Evolutionary conservation across 1,139 yeast species (phyloP), one percentile per base, ranked within the genome.

Genomic region (Meyerozyma guilliermondii): DNA sequence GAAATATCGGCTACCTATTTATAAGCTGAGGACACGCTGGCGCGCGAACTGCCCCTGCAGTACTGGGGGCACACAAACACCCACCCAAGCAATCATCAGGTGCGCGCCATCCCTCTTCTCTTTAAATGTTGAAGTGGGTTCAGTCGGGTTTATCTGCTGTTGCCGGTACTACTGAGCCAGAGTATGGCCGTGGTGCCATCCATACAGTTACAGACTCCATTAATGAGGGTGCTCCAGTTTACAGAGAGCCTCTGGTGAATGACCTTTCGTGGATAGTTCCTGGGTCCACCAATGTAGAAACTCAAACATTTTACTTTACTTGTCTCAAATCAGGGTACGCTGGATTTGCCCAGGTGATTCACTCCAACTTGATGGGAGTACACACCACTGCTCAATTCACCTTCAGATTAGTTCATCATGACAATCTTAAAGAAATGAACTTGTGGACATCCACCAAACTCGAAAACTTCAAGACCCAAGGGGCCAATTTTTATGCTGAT

Each of bases 81-180:
- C 35, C 20, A 11, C 20, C n/a, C 11, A 30, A 17, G 36, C 13
- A 16, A 20, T 9, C 23, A 13, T 33, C 17, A 33, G 20, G 23
- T 17, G 36, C n/a, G 24, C 36, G n/a, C 18, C 22, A 17, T 17
- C 20, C 23, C 36, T 11, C 36, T 39, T 41, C 28, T 17, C 27
- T 10, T 37, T 42, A 4, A 28, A 85, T 85, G 94, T 70, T 85
- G 43, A 85, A 82, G 78, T 84, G 89, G 89, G 86, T 85, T 48
- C 92, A 85, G 72, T 85, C 91, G 47, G 80, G 95, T 43, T 78
- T 92, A 39, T 88, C 98, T 17, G 92, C 95, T 5, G 92, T 89
- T 38, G 94, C 97, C 7, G 98, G 98, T 41, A 80, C 95, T 14
- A 96, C 96, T 2, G 98, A 92, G 65, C 98, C 98, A 23, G 95